These are phyloP conservation scores for Globisporangium spiculum DNA, from an alignment of 352 stramenopile genomes.

Conservation along the genomic window DNA sequence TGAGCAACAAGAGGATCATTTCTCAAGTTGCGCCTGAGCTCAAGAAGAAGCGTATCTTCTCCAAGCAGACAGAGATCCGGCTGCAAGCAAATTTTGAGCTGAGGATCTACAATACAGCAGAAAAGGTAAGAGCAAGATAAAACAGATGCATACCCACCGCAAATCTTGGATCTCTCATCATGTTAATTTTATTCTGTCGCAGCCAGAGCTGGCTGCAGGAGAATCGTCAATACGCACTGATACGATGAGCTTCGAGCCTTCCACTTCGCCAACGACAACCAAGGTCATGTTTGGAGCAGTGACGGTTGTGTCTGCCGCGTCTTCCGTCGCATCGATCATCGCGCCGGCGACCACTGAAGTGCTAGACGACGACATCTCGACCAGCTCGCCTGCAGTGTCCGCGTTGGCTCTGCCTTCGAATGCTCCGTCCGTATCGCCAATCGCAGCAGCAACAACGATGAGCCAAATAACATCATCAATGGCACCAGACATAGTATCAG, in stretches of 20 bases:
- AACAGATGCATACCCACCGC: background rate
- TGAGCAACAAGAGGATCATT: slow-evolving; percentile 26
- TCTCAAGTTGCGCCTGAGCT: slow-evolving; percentile 33
- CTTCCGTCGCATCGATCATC: slow-evolving; percentile 14
- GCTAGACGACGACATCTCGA: slow-evolving; percentile 20
- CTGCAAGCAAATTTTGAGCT: background rate
- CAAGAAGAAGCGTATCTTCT: slow-evolving; percentile 10
- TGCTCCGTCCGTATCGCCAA: slow-evolving; percentile 15
- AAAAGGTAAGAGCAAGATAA: background rate
- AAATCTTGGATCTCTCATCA: slow-evolving; percentile 4
- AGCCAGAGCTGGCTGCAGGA: background rate
- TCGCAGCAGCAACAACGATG: slow-evolving; percentile 23
- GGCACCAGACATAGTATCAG: slow-evolving; percentile 7
- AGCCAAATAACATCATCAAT: slow-evolving; percentile 21
- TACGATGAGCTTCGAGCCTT: slow-evolving; percentile 2
- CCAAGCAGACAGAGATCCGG: background rate
- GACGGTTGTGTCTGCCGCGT: background rate
- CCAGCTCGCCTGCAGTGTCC: slow-evolving; percentile 28
- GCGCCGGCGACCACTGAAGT: slow-evolving; percentile 16
- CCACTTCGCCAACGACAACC: background rate
- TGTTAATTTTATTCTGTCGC: background rate
- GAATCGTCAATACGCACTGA: background rate
- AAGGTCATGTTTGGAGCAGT: background rate
- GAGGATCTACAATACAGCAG: background rate
- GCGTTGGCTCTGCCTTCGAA: slow-evolving; percentile 24